phyloP scores from a whole-genome alignment of 345 rosid species.

The Citrus sinensis region DNA sequence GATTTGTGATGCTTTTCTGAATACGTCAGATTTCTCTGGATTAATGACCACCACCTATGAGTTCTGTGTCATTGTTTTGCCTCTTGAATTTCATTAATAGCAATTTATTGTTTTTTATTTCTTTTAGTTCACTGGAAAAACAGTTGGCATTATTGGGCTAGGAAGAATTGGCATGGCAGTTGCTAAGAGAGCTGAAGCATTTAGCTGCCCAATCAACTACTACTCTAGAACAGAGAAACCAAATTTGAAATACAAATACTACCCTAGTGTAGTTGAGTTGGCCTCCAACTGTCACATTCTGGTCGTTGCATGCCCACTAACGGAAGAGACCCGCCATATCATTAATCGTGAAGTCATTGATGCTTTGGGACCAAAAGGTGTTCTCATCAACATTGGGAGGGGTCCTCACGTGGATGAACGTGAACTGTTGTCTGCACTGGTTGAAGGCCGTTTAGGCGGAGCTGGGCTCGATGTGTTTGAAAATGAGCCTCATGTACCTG shows the following conservation, averaged over 20 bases:
- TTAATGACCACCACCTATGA: neutral
- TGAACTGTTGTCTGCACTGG: conserved; percentile 58
- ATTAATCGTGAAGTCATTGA: conserved; percentile 57
- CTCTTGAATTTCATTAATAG: neutral
- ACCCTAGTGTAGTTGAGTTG: conserved; percentile 47
- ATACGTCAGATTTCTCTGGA: neutral
- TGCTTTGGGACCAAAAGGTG: conserved; percentile 64
- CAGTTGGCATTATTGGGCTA: conserved; percentile 65
- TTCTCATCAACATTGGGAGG: conserved; percentile 60
- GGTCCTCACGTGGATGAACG: conserved; percentile 65
- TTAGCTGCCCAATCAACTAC: conserved; percentile 66
- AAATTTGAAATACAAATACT: conserved; percentile 44
- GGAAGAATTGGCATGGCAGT: conserved; percentile 74
- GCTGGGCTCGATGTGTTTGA: conserved; percentile 66
- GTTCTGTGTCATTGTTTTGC: neutral
- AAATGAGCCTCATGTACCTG: conserved; percentile 57
- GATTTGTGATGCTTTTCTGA: conserved; percentile 1
- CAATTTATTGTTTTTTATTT: neutral
- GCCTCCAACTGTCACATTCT: conserved; percentile 59
- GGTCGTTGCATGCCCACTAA: conserved; percentile 60
- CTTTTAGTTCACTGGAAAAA: conserved; percentile 61
- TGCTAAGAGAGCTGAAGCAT: conserved; percentile 73
- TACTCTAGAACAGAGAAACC: conserved; percentile 50
- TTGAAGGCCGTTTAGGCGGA: conserved; percentile 59
- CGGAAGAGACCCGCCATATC: conserved; percentile 49